These are phyloP conservation scores for Dichotomocladium elegans DNA, from an alignment of 371 early-diverging fungal species.

Conservation along the genomic window DNA sequence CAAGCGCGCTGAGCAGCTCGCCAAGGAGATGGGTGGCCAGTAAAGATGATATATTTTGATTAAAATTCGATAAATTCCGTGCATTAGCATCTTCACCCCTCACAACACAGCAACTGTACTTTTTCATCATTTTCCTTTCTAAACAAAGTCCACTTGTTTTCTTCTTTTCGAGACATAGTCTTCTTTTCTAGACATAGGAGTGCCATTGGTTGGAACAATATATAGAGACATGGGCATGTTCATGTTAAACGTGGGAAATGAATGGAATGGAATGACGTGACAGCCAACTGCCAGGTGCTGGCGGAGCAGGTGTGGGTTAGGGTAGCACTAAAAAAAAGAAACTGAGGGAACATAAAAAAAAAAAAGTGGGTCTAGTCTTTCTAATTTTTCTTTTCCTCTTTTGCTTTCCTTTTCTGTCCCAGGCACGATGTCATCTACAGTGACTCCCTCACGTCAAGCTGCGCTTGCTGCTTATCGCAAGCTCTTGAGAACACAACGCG, in stretches of 20 bases:
- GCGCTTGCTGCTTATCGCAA: conserved; percentile 38
- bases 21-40: conserved; percentile 54
- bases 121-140: not conserved
- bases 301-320: too few relatives aligned
- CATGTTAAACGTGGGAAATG: too few relatives aligned
- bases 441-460: conserved; percentile 32
- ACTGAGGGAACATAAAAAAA: not conserved
- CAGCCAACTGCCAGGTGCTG: too few relatives aligned
- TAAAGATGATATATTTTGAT: conserved; percentile 11
- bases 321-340: too few relatives aligned
- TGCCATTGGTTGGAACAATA: too few relatives aligned
- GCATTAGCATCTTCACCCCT: too few relatives aligned
- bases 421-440: conserved; percentile 1
- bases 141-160: not conserved
- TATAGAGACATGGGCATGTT: too few relatives aligned
- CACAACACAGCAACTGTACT: not conserved
- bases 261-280: too few relatives aligned
- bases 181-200: too few relatives aligned
- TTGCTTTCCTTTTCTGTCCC: not conserved
- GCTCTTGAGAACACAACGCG: conserved; percentile 36
- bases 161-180: too few relatives aligned
- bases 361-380: not conserved
- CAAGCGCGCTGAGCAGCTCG: conserved; percentile 90
- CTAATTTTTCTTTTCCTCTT: not conserved
- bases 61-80: too few relatives aligned